phyloP scores from a whole-genome alignment of 345 rosid genomes.

The Eucalyptus sp. region DNA sequence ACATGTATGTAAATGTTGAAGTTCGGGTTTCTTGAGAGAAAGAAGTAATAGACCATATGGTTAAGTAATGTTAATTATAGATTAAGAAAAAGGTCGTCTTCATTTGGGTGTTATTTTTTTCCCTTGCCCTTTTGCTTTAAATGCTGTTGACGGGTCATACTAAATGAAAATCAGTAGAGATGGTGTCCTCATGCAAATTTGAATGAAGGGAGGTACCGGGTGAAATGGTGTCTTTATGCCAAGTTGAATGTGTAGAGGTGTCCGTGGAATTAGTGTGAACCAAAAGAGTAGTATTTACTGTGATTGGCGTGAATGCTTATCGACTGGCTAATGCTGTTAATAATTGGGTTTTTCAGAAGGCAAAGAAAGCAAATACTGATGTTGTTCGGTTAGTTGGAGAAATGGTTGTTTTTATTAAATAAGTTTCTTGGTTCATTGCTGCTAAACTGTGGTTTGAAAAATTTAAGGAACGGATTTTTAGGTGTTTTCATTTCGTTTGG shows the following conservation, averaged over 20 bases:
- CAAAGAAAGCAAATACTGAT: neutral
- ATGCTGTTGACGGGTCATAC: neutral
- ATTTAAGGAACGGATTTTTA: neutral
- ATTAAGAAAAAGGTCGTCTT: neutral
- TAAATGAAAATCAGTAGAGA: neutral
- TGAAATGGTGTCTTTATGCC: neutral
- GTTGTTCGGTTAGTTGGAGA: neutral
- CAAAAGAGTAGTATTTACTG: neutral
- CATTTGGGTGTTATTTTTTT: neutral
- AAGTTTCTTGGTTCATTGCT: neutral
- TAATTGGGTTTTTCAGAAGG: neutral
- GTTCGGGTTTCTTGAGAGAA: neutral
- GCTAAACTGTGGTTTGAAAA: neutral
- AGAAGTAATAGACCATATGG: neutral
- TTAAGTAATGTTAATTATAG: neutral
- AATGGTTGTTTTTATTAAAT: neutral
- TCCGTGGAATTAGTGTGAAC: neutral
- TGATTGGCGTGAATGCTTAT: neutral
- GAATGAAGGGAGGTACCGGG: neutral
- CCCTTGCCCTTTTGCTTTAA: neutral
- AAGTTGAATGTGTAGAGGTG: neutral
- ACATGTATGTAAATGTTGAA: neutral
- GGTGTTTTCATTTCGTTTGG: neutral
- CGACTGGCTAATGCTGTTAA: neutral
- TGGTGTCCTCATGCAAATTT: neutral